These are phyloP conservation scores for Cladosporium sp. DNA, from an alignment of 2,329 filamentous ascomycete species.

Conservation along the genomic window DNA sequence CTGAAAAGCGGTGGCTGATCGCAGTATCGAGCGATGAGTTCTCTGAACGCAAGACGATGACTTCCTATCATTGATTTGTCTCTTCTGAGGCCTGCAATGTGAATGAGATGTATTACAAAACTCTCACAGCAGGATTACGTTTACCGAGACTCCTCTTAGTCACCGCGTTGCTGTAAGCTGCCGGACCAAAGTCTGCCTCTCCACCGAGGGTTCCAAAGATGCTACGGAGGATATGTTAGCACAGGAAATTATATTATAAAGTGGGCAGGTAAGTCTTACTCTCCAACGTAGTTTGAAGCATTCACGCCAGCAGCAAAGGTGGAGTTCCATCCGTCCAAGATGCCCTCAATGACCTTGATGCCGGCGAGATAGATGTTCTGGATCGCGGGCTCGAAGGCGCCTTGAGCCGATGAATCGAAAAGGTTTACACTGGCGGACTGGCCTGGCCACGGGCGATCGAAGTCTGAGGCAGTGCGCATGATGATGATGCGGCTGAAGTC, in stretches of 20 bases:
- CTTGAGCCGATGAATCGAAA: slow-evolving; percentile 63
- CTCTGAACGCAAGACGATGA: neutral
- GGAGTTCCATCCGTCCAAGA: slow-evolving; percentile 62
- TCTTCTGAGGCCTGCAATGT: neutral
- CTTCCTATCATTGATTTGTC: neutral
- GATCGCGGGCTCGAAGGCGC: slow-evolving; percentile 64
- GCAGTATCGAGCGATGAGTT: neutral
- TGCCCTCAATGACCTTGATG: slow-evolving; percentile 64
- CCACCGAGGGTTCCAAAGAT: slow-evolving; percentile 71
- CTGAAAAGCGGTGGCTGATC: neutral
- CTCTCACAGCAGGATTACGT: slow-evolving; percentile 3
- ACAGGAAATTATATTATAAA: slow-evolving; percentile 9
- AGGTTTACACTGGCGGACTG: slow-evolving; percentile 62
- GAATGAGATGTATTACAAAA: neutral
- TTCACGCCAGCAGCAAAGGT: slow-evolving; percentile 61
- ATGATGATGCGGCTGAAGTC: slow-evolving; percentile 70
- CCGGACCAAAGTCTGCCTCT: slow-evolving; percentile 25
- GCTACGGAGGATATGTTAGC: slow-evolving; percentile 50
- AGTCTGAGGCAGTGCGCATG: slow-evolving; percentile 70
- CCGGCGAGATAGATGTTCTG: slow-evolving; percentile 69
- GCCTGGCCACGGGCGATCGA: slow-evolving; percentile 67
- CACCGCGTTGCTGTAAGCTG: slow-evolving; percentile 31
- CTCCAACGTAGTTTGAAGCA: slow-evolving; percentile 62
- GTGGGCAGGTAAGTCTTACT: neutral
- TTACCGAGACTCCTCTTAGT: slow-evolving; percentile 32